Conservation (phyloP, 768 basidiomycete species). For the Trametes punicea region DNA sequence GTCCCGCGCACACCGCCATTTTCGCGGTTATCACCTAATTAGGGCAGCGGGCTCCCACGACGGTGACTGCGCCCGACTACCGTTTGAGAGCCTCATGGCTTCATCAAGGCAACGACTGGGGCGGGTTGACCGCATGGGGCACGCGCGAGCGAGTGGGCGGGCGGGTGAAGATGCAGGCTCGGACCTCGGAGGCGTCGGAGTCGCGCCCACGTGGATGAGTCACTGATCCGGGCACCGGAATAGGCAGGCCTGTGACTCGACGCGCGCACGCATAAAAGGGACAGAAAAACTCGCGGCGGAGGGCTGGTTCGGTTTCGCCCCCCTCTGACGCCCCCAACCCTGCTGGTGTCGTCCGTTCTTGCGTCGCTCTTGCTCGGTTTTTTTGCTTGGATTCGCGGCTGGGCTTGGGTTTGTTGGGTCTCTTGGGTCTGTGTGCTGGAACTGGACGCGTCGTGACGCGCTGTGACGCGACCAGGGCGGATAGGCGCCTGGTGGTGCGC, state of each 20-base stretch:
- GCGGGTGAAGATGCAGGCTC: not conserved
- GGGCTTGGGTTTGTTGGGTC: not conserved
- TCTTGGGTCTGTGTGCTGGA: not conserved
- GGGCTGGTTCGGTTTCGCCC: not conserved
- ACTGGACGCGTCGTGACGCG: conserved; percentile 14
- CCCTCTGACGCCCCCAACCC: not conserved
- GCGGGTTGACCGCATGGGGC: not conserved
- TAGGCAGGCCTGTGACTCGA: conserved; percentile 16
- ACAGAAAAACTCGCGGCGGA: not conserved
- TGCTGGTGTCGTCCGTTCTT: not conserved
- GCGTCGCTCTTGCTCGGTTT: not conserved
- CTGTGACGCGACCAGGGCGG: conserved; percentile 1
- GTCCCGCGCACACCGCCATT: no score
- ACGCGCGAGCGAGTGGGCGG: not conserved
- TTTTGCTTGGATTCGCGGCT: not conserved
- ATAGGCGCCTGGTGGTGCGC: not conserved
- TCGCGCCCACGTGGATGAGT: conserved; percentile 16
- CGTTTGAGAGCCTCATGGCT: conserved; percentile 11
- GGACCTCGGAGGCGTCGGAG: not conserved
- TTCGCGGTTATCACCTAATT: not conserved
- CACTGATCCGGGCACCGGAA: conserved; percentile 14
- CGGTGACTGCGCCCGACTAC: conserved; percentile 7
- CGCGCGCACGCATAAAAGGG: conserved; percentile 8
- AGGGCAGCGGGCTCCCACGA: not conserved
- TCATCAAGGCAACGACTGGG: not conserved